Base-by-base conservation (phyloP, 768 basidiomycete genomes). In the Pisolithus tinctorius region DNA sequence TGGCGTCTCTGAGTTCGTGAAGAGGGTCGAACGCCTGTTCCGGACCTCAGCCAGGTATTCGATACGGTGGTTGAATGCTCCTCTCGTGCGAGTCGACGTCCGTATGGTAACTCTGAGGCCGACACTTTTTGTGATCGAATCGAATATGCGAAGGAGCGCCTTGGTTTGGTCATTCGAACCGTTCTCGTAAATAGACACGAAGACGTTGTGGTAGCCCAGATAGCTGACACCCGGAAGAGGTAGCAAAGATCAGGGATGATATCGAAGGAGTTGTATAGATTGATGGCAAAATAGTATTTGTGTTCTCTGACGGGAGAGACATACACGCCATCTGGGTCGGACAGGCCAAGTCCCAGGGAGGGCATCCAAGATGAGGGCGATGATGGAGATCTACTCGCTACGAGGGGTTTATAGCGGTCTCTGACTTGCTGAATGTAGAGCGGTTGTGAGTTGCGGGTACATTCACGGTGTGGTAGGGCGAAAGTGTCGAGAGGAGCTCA, bases 1-100 rank as follows among this genome's bases (percentile, higher is more conserved):
- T 84, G 25, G 85, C 73, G 65, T 96, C 94, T 38, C 96, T 79
- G 36, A 96, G 79, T 63, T 98, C 96, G 71, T 95, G 88, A 23
- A 98, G 74, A 1, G 96, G 96, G 2, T 89, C 93, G 66, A 99
- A 89, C 13, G 96, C 96, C 26, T 92, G 86, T 99, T 98, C 54
- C 96, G 88, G n/a, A 99, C 95, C 65, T 99, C 95, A n/a, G 96
- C 96, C 48, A 99, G 85, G 72, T 99, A 99, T 70, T 99, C 96
- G 75, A 99, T 99, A 48, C 96, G 94, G 68, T 99, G 96, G 69
- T 95, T 95, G 77, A 98, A 98, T 8, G 88, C 87, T 38, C 96
- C 96, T 27, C 95, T 79, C 9, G 89, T 94, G 55, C 96, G 85
- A 75, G 85, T 88, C 9, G 87, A 91, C 0, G 93, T 93, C 53